Base-by-base conservation (phyloP, 306 rosid genomes). In the Trifolium fragiferum region DNA sequence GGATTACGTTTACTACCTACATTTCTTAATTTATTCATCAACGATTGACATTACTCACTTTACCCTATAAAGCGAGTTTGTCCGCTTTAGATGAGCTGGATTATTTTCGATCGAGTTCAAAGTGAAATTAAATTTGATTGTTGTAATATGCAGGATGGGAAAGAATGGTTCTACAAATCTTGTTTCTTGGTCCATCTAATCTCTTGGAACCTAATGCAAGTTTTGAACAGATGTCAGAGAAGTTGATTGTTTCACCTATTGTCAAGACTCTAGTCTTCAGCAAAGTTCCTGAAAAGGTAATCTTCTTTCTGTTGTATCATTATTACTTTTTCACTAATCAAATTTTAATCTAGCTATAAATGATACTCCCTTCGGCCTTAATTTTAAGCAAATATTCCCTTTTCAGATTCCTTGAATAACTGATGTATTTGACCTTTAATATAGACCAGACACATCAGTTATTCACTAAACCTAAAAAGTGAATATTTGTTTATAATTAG, bases 131-230 rank as follows among this genome's bases (percentile, higher is more conserved):
- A 50, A 60, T 27, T 8, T 79, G 53, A 51, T 58, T 51, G 20
- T 67, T 73, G 35, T 77, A 5, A 50, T 78, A 18, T 82, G 83
- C 83, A 92, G 97, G 97, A 61, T 92, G 99, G 99, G 98, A 94
- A 86, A 89, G 99, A 86, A 94, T 92, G 96, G 99, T 92, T 76
- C 90, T 94, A 20, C 99, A 94, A 79, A 92, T 94, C 81, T 84
- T 94, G 88, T 92, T 94, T 80, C 99, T 94, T 58, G 98, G 96
- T 69, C 99, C 97, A 74, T 89, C 99, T 47, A 92, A 94, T 81
- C 90, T 94, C 63, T 85, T 94, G 78, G 97, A 94, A 72, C 98
- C 98, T 30, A 90, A 87, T 66, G 87, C 93, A 70, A 92, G 89
- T 84, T 92, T 94, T 78, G 87, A 79, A 68, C 93, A 92, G 81